Percentiles rank a stretch among this genome's conserved stretches.
These are phyloP conservation scores for Tetrastigma voinierianum DNA, from an alignment of 164 flowering plant species.

Conservation along the genomic window DNA sequence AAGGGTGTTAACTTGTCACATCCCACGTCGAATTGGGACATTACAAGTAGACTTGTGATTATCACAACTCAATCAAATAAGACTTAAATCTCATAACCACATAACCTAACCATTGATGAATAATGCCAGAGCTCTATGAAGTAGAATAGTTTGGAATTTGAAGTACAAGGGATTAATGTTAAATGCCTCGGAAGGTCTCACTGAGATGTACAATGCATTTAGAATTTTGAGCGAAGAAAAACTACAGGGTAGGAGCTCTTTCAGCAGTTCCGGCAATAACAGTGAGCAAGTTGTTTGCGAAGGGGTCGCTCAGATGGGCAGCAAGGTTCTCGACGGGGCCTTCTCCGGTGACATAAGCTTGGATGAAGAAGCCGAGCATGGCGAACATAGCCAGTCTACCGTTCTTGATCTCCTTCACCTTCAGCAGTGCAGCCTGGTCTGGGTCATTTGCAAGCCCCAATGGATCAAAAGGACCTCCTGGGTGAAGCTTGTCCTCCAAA, in stretches of 20 bases:
- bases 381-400: conserved; percentile 97
- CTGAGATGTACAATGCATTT: conserved; percentile 12
- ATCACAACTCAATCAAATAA: too few relatives aligned
- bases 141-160: too few relatives aligned
- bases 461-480: conserved; percentile 95
- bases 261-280: conserved; percentile 74
- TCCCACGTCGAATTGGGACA: too few relatives aligned
- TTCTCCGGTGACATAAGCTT: conserved; percentile 96
- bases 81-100: too few relatives aligned
- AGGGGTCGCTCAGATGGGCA: conserved; percentile 90
- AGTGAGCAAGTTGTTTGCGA: conserved; percentile 96
- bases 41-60: too few relatives aligned
- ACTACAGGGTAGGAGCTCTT: conserved; percentile 75
- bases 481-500: conserved; percentile 91
- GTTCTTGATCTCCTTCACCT: conserved; percentile 99
- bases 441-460: conserved; percentile 87
- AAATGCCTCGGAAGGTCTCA: conserved; percentile 4
- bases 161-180: too few relatives aligned
- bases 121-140: too few relatives aligned
- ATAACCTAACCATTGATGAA: too few relatives aligned
- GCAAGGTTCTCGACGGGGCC: conserved; percentile 96
- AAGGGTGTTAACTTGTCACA: too few relatives aligned
- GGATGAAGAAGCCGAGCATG: conserved; percentile 93
- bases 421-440: conserved; percentile 81
- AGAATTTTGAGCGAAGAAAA: not conserved